Evolutionary conservation across 2,329 filamentous ascomycete species (phyloP).

Genomic region (Pestalotiopsis sp.): DNA sequence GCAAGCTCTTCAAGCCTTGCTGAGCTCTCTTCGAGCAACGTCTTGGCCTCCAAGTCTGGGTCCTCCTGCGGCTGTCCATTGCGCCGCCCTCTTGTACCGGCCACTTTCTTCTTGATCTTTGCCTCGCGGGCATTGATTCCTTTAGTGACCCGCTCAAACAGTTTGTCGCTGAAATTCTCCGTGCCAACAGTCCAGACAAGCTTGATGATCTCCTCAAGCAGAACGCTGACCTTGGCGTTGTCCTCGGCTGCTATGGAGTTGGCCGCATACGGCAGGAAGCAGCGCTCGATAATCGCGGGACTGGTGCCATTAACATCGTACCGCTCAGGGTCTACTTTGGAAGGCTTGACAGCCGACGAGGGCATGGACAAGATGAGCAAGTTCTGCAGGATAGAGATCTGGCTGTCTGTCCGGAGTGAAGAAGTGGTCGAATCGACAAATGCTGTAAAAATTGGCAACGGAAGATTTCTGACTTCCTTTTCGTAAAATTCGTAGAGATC

Average conservation of each 20-base stretch:
- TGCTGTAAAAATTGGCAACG: conserved; percentile 56
- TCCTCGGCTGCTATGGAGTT: conserved; percentile 61
- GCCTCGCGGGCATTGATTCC: conserved; percentile 50
- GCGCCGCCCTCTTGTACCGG: conserved; percentile 27
- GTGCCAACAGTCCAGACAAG: conserved; percentile 42
- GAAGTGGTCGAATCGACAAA: conserved; percentile 45
- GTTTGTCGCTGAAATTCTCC: conserved; percentile 33
- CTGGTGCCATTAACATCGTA: conserved; percentile 41
- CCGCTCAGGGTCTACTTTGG: conserved; percentile 35
- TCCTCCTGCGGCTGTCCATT: conserved; percentile 22
- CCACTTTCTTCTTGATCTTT: conserved; percentile 45
- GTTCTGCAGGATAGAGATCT: conserved; percentile 46
- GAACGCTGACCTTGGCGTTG: conserved; percentile 71
- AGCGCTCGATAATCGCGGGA: conserved; percentile 48
- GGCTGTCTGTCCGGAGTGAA: conserved; percentile 35
- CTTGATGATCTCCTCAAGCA: conserved; percentile 66
- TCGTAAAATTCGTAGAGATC: conserved; percentile 61
- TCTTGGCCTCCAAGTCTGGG: conserved; percentile 41
- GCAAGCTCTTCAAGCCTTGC: conserved; percentile 42
- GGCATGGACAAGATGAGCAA: conserved; percentile 46
- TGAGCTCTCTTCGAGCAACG: conserved; percentile 44
- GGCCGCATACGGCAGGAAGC: conserved; percentile 67
- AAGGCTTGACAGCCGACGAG: conserved; percentile 40
- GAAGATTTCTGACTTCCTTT: conserved; percentile 56
- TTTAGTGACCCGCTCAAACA: conserved; percentile 41